Percentiles rank a stretch among this genome's conserved stretches.
Evolutionary conservation across 768 basidiomycete species (phyloP).

Genomic region (Agaricus subrufescens): DNA sequence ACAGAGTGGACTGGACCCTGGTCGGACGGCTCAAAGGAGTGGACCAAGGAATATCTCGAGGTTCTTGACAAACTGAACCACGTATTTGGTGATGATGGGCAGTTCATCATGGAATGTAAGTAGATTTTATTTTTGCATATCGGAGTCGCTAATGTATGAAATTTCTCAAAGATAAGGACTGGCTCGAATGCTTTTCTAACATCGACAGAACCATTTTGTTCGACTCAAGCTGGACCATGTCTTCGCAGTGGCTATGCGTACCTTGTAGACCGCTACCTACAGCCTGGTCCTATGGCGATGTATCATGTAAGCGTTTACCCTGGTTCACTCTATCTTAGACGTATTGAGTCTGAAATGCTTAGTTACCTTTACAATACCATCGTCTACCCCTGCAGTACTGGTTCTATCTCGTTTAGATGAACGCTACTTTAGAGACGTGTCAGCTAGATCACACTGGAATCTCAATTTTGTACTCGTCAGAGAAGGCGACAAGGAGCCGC

Average conservation of each 20-base stretch:
- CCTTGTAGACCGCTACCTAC: conserved; percentile 34
- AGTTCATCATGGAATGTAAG: conserved; percentile 48
- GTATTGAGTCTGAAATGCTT: background rate
- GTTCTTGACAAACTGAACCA: conserved; percentile 34
- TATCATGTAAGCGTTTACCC: conserved; percentile 38
- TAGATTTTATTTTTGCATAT: background rate
- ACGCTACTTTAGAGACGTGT: conserved; percentile 45
- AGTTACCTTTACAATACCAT: conserved; percentile 44
- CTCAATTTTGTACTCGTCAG: conserved; percentile 50
- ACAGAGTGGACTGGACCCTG: conserved; percentile 46
- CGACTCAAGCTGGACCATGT: conserved; percentile 42
- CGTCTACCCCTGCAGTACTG: conserved; percentile 36
- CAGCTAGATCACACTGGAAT: conserved; percentile 38
- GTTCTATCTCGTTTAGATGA: conserved; percentile 48
- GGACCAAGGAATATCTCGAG: conserved; percentile 43
- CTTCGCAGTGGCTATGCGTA: conserved; percentile 47
- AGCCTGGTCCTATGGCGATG: conserved; percentile 51
- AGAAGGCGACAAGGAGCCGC: conserved; percentile 33
- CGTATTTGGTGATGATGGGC: conserved; percentile 42
- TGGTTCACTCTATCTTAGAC: background rate
- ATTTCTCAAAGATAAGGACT: conserved; percentile 29
- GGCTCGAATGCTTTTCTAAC: conserved; percentile 36
- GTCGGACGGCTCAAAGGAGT: conserved; percentile 47
- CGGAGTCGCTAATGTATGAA: background rate
- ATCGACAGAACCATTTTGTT: conserved; percentile 43